These are phyloP conservation scores for Lactarius deliciosus DNA, from an alignment of 768 basidiomycete genomes.

Conservation along the genomic window DNA sequence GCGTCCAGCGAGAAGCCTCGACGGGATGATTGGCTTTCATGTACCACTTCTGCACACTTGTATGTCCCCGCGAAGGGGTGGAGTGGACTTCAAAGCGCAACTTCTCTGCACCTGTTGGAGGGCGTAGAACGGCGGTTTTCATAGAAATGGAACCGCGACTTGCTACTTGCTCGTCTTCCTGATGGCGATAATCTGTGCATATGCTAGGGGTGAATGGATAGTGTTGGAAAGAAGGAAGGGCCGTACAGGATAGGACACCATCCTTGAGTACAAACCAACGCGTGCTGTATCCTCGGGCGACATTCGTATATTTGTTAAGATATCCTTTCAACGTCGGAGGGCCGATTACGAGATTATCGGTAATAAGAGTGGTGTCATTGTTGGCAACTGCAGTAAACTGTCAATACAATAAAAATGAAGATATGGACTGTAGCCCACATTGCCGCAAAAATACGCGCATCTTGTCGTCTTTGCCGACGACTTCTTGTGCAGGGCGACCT, in stretches of 20 bases:
- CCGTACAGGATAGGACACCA: conserved; percentile 81
- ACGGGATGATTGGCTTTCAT: conserved; percentile 85
- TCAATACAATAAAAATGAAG: conserved; percentile 5
- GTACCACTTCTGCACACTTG: conserved; percentile 70
- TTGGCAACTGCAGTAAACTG: conserved; percentile 58
- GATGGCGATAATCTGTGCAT: conserved; percentile 69
- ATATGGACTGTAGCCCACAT: conserved; percentile 48
- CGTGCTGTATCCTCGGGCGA: conserved; percentile 84
- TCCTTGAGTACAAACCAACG: conserved; percentile 91
- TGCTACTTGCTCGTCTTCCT: conserved; percentile 85
- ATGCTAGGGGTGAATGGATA: not conserved
- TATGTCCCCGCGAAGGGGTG: conserved; percentile 48
- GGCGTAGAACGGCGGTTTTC: conserved; percentile 68
- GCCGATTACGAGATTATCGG: conserved; percentile 44
- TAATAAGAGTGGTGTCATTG: conserved; percentile 71
- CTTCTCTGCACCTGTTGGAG: conserved; percentile 51
- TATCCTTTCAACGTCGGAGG: conserved; percentile 72
- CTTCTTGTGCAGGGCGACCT: conserved; percentile 67
- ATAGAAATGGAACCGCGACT: conserved; percentile 87
- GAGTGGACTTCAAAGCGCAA: conserved; percentile 83
- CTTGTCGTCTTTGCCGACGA: conserved; percentile 73
- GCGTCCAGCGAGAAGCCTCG: conserved; percentile 86
- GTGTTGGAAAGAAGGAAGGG: not conserved
- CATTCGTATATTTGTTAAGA: conserved; percentile 90
- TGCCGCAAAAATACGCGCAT: conserved; percentile 82